Evolutionary conservation across 768 basidiomycete genomes (phyloP).

Genomic region (Roridomyces roridus): DNA sequence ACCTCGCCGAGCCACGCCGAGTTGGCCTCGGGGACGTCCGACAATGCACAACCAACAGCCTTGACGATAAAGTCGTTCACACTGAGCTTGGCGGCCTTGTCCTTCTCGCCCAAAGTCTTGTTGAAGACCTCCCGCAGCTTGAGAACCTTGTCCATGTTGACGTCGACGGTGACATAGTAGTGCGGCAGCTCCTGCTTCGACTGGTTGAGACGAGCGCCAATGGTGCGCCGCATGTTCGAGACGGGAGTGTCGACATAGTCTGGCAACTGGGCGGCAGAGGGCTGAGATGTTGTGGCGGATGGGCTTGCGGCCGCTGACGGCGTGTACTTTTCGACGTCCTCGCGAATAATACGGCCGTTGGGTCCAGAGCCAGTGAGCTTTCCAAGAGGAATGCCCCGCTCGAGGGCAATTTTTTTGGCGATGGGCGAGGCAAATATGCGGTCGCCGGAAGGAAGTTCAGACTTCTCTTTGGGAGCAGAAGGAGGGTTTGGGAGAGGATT

Average conservation of each 20-base stretch:
- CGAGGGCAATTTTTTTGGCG: slow-evolving; percentile 96
- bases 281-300: slow-evolving; percentile 50
- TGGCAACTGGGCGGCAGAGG: slow-evolving; percentile 56
- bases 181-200: slow-evolving; percentile 96
- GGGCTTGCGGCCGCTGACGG: slow-evolving; percentile 51
- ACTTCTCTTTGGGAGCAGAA: slow-evolving; percentile 42
- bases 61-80: slow-evolving; percentile 99
- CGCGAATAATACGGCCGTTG: slow-evolving; percentile 90
- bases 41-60: slow-evolving; percentile 87
- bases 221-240: slow-evolving; percentile 93
- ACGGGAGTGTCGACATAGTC: slow-evolving; percentile 92
- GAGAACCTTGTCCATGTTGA: slow-evolving; percentile 95
- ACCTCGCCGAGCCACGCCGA: slow-evolving; percentile 97
- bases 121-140: slow-evolving; percentile 98
- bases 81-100: slow-evolving; percentile 91
- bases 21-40: slow-evolving; percentile 97
- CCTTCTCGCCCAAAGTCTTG: slow-evolving; percentile 82
- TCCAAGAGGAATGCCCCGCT: slow-evolving; percentile 88
- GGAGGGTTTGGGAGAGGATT: slow-evolving; percentile 29
- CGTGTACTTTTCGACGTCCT: slow-evolving; percentile 93
- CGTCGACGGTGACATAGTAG: slow-evolving; percentile 94
- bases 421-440: slow-evolving; percentile 95
- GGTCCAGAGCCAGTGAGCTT: slow-evolving; percentile 95
- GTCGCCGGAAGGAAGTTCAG: slow-evolving; percentile 68
- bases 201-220: slow-evolving; percentile 88